A percentile compares a stretch with the other conserved stretches of the same genome.
Evolutionary conservation across 805 yeast genomes (phyloP).

Genomic region (Ascoidea tarda): DNA sequence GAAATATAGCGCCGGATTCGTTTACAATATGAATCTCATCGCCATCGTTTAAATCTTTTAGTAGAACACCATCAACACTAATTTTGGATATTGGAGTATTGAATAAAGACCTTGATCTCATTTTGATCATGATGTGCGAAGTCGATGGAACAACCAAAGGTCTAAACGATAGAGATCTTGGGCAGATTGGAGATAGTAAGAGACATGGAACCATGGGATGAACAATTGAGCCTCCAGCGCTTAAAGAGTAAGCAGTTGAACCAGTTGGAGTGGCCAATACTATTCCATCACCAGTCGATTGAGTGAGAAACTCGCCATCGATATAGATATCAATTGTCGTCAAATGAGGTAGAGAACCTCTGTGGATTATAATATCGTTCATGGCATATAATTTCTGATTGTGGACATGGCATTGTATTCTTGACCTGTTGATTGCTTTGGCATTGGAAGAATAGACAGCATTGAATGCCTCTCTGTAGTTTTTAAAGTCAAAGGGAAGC

Average conservation of each 20-base stretch:
- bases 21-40: slow-evolving; percentile 67
- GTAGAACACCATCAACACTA: slow-evolving; percentile 58
- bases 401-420: slow-evolving; percentile 66
- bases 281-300: slow-evolving; percentile 88
- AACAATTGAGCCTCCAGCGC: slow-evolving; percentile 86
- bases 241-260: slow-evolving; percentile 81
- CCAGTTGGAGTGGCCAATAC: slow-evolving; percentile 87
- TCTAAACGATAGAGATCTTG: slow-evolving; percentile 79
- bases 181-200: slow-evolving; percentile 81
- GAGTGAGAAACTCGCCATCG: slow-evolving; percentile 72
- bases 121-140: slow-evolving; percentile 54
- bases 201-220: slow-evolving; percentile 81
- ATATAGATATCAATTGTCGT: slow-evolving; percentile 74
- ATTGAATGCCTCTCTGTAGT: slow-evolving; percentile 44
- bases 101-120: slow-evolving; percentile 32
- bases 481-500: slow-evolving; percentile 70
- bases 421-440: slow-evolving; percentile 57
- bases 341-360: slow-evolving; percentile 81
- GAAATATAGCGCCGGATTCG: slow-evolving; percentile 47
- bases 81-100: background rate
- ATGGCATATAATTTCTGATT: slow-evolving; percentile 50
- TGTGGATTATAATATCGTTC: slow-evolving; percentile 82
- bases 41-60: slow-evolving; percentile 51
- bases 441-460: slow-evolving; percentile 56
- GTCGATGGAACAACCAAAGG: slow-evolving; percentile 74